A percentile compares a stretch with the other conserved stretches of the same genome.
Conservation (phyloP, 176 grass and related monocot genomes). For the Microstegium vimineum region DNA sequence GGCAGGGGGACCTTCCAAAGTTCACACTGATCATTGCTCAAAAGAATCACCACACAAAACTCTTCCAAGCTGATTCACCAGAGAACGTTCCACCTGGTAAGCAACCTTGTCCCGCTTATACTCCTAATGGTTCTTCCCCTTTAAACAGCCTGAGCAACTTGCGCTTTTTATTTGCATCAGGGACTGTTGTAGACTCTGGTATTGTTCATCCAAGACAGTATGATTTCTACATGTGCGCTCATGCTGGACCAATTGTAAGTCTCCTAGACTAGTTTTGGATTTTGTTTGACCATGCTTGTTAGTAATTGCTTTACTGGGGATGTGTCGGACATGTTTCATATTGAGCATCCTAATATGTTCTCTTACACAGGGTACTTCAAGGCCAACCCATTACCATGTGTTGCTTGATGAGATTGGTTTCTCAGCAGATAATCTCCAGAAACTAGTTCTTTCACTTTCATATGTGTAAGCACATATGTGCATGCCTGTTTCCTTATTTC, state of each 20-base stretch:
- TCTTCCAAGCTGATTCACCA: no score
- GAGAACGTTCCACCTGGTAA: no score
- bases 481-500: slow-evolving; percentile 3
- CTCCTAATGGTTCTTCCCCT: no score
- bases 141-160: no score
- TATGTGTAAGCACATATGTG: slow-evolving; percentile 67
- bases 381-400: slow-evolving; percentile 90
- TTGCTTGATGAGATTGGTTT: slow-evolving; percentile 85
- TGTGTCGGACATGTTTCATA: slow-evolving; percentile 3
- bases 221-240: no score
- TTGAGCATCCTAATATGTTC: slow-evolving; percentile 13
- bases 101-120: no score
- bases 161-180: no score
- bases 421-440: slow-evolving; percentile 67
- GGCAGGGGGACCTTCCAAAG: slow-evolving; percentile 55
- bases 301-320: neutral
- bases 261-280: no score
- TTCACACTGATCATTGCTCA: slow-evolving; percentile 91
- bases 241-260: no score
- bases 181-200: no score
- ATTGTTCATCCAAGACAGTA: no score
- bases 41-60: slow-evolving; percentile 91
- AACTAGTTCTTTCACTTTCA: slow-evolving; percentile 80
- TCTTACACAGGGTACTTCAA: slow-evolving; percentile 66
- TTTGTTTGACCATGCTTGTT: no score